phyloP scores from a whole-genome alignment of 1,284 basidiomycete species.

The Xerocomus minutiporus region DNA sequence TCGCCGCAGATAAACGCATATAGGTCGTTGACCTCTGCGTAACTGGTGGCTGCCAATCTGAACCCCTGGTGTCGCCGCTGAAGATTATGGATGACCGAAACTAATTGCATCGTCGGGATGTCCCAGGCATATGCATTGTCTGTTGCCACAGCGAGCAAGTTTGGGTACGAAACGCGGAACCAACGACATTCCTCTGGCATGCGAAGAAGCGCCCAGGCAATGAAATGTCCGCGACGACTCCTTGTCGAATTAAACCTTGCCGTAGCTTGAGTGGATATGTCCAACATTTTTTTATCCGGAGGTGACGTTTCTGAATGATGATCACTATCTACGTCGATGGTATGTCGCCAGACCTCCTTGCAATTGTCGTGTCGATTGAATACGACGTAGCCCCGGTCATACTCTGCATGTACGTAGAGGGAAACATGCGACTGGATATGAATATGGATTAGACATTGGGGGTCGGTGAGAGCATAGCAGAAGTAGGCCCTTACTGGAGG shows the following conservation, averaged over 20 bases:
- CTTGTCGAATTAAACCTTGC: conserved; percentile 6
- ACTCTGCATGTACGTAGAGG: conserved; percentile 66
- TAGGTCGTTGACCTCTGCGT: conserved; percentile 60
- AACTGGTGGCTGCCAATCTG: conserved; percentile 44
- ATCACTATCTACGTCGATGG: conserved; percentile 27
- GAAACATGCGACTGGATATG: conserved; percentile 24
- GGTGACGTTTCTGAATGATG: conserved; percentile 28
- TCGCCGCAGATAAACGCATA: conserved; percentile 60
- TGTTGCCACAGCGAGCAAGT: conserved; percentile 46
- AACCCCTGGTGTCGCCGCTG: conserved; percentile 27
- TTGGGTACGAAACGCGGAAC: conserved; percentile 66
- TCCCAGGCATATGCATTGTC: conserved; percentile 56
- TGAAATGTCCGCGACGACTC: conserved; percentile 44
- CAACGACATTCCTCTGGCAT: conserved; percentile 48
- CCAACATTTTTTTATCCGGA: conserved; percentile 38
- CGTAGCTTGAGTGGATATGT: conserved; percentile 20
- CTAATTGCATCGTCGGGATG: conserved; percentile 43
- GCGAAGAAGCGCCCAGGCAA: conserved; percentile 52
- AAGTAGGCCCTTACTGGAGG: conserved; percentile 35
- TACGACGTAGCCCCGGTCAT: conserved; percentile 63
- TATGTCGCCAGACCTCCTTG: conserved; percentile 68
- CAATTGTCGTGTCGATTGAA: conserved; percentile 54
- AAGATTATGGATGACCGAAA: conserved; percentile 44
- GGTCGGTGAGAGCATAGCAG: background rate
- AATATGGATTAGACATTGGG: conserved; percentile 41